Base-by-base conservation (phyloP, 2,329 filamentous ascomycete species). In the Mollisiaceae sp. region DNA sequence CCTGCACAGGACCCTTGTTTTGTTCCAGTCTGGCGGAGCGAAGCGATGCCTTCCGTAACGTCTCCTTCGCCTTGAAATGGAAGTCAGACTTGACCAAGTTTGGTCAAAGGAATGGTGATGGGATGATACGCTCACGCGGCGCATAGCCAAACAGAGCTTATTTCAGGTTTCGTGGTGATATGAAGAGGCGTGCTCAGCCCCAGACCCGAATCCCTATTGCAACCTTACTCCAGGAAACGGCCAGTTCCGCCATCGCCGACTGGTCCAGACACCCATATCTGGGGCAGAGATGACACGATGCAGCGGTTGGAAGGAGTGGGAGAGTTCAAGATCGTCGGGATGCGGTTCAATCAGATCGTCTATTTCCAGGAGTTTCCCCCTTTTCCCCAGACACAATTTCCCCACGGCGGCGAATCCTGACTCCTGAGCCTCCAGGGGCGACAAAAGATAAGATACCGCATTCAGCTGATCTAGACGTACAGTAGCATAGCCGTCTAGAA, bases 141-240 rank as follows among this genome's bases (percentile, higher is more conserved):
- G 18, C 43, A n/a, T 20, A 47, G 20, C 43, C 15, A 47, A 47
- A 47, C 43, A 12, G 18, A 41, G 4, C 2, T 41, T 41, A 41
- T 18, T 41, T 18, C 39, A 41, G 11, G 18, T 32, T 32, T 41
- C 38, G 38, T 14, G 15, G 11, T 18, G 15, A 4, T 4, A 9
- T 41, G 38, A 41, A 8, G 43, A 45, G n/a, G 43, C 45, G n/a
- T 50, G n/a, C 45, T 50, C 45, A 50, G 45, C 45, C 45, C n/a
- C 45, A 18, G 41, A 15, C 41, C 41, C 41, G n/a, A 15, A 41
- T 6, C n/a, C 14, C 41, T 43, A 32, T 32, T 32, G 27, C 27
- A 32, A 32, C 27, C 38, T 41, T 18, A 41, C 9, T 12, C 38
- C 9, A 41, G 38, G 14, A 43, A 18, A 43, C 15, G 14, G 14